Evolutionary conservation across 2,329 filamentous ascomycete species (phyloP), one percentile per base, ranked within the genome.

Genomic region (Fusarium mangiferae): DNA sequence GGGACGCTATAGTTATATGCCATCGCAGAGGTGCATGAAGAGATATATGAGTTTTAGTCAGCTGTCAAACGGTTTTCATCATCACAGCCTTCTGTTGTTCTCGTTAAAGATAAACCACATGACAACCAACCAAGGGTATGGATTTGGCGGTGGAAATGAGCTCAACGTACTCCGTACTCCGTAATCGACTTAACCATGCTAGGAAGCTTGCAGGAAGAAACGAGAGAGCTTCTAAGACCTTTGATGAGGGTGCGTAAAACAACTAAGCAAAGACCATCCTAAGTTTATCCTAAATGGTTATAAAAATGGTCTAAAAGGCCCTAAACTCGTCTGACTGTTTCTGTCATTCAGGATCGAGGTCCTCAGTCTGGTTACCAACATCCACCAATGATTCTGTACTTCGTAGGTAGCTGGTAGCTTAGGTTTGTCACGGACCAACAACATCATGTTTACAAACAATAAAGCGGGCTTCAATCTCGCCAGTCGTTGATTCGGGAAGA

Each of bases 61-160:
- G 41, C 60, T 54, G 63, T 36, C 46, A 51, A 57, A 15, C 20
- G 26, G 35, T 33, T 39, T n/a, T 36, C 26, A 46, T 30, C 28
- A 65, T 62, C 17, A n/a, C 18, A 46, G 24, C 26, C 11, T 30
- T 22, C 39, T 45, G 35, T 65, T 33, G 28, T 48, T 62, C 52
- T 33, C 49, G 46, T 48, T 38, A 48, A 64, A 42, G 48, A 44
- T 24, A 55, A 54, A 49, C 64, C 56, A 69, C 56, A 68, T 69
- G 56, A 69, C 49, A 51, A 46, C 44, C 26, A 49, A 45, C 22
- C 59, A 48, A 41, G 38, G 56, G 46, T 42, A 56, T 58, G 56
- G 67, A 48, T 46, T 70, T 74, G 76, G 76, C 66, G 69, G 75
- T 78, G 76, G 76, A 78, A 77, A 78, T 78, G 76, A 78, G 60